Conservation (phyloP, 768 basidiomycete species). For the Mycena vitilis region DNA sequence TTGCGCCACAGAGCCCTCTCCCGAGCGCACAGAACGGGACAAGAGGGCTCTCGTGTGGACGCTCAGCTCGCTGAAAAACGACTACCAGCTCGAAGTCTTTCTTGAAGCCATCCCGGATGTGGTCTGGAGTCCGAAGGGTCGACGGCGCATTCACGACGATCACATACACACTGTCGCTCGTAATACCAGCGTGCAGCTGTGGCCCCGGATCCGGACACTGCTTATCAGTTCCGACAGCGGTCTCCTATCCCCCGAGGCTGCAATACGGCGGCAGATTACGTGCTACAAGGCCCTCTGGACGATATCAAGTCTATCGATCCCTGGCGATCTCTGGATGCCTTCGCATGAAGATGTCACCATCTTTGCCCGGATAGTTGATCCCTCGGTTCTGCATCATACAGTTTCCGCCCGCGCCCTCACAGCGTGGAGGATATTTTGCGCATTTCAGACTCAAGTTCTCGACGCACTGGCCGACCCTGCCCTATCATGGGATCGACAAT, state of each 20-base stretch:
- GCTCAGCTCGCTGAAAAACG: background rate
- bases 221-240: background rate
- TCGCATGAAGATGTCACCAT: background rate
- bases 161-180: background rate
- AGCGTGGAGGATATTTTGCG: background rate
- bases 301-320: background rate
- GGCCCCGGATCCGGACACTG: background rate
- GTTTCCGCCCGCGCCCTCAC: background rate
- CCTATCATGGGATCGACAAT: background rate
- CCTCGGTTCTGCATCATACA: background rate
- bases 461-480: background rate
- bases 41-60: background rate
- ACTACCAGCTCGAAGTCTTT: background rate
- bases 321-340: background rate
- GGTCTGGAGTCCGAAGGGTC: background rate
- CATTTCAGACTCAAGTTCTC: background rate
- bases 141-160: background rate
- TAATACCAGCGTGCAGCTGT: background rate
- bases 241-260: background rate
- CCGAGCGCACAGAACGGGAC: background rate
- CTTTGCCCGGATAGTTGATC: background rate
- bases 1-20: background rate
- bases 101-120: constrained; percentile 5
- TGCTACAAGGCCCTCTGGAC: constrained; percentile 5
- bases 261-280: background rate